Percentiles rank a stretch among this genome's conserved stretches.
phyloP scores from a whole-genome alignment of 345 rosid genomes.

The Mallotus nudiflorus region DNA sequence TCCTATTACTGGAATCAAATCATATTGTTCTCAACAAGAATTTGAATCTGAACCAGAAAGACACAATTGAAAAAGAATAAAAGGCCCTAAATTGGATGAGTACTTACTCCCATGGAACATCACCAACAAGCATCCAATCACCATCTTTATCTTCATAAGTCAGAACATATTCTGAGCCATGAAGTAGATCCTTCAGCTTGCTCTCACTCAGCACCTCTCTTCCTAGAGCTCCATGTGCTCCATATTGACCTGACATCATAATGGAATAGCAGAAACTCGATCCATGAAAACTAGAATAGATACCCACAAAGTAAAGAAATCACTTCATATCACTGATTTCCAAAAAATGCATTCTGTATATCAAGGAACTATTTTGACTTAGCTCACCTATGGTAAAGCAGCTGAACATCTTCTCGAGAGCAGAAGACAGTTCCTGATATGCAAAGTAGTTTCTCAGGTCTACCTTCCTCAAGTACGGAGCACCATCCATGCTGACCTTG shows the following conservation, averaged over 20 bases:
- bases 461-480: conserved; percentile 37
- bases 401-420: conserved; percentile 40
- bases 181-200: conserved; percentile 38
- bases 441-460: conserved; percentile 36
- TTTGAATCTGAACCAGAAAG: neutral
- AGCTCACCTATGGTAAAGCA: conserved; percentile 37
- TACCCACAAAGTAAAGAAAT: neutral
- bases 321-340: neutral
- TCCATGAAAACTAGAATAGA: conserved; percentile 18
- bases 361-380: neutral
- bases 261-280: conserved; percentile 28
- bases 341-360: neutral
- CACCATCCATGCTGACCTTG: conserved; percentile 41
- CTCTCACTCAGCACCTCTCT: conserved; percentile 33
- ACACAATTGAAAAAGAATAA: neutral
- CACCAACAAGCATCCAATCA: conserved; percentile 43
- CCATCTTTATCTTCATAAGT: conserved; percentile 38
- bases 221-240: conserved; percentile 32
- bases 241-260: conserved; percentile 33
- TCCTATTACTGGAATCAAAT: neutral
- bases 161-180: conserved; percentile 38
- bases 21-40: neutral
- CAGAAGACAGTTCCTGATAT: conserved; percentile 33
- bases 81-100: neutral
- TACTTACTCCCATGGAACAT: conserved; percentile 43